Evolutionary conservation across 805 yeast species (phyloP).

Genomic region (Candida oleophila): DNA sequence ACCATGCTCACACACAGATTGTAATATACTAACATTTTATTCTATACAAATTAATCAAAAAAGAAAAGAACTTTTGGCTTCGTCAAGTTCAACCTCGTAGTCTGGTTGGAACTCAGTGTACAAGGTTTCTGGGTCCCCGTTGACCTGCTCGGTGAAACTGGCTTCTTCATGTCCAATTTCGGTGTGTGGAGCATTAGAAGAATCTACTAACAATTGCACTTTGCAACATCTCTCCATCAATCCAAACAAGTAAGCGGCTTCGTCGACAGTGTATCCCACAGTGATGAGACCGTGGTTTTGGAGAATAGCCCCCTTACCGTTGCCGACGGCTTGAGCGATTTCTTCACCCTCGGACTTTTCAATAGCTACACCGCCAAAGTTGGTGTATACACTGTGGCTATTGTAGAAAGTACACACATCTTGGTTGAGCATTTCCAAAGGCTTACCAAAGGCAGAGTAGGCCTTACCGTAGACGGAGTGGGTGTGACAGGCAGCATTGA

Average conservation of each 20-base stretch:
- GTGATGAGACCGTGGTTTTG: slow-evolving; percentile 76
- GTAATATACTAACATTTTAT: too few relatives aligned
- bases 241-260: slow-evolving; percentile 66
- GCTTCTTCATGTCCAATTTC: slow-evolving; percentile 37
- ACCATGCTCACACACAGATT: background rate
- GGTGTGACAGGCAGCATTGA: slow-evolving; percentile 41
- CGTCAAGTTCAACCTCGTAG: slow-evolving; percentile 39
- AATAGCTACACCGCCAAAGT: slow-evolving; percentile 31
- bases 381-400: slow-evolving; percentile 23
- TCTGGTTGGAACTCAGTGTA: slow-evolving; percentile 77
- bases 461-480: slow-evolving; percentile 43
- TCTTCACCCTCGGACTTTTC: slow-evolving; percentile 51
- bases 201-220: slow-evolving; percentile 63
- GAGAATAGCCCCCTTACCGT: slow-evolving; percentile 56
- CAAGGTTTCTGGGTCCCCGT: slow-evolving; percentile 64
- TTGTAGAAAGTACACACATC: slow-evolving; percentile 29
- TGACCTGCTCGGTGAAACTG: slow-evolving; percentile 54
- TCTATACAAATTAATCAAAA: slow-evolving; percentile 35
- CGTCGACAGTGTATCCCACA: slow-evolving; percentile 69
- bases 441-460: slow-evolving; percentile 33
- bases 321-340: slow-evolving; percentile 61
- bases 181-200: slow-evolving; percentile 7
- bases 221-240: slow-evolving; percentile 65
- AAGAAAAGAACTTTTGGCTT: slow-evolving; percentile 20
- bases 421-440: slow-evolving; percentile 31